Evolutionary conservation across 768 basidiomycete species (phyloP), one percentile per base, ranked within the genome.

Genomic region (Lentinula sp.): DNA sequence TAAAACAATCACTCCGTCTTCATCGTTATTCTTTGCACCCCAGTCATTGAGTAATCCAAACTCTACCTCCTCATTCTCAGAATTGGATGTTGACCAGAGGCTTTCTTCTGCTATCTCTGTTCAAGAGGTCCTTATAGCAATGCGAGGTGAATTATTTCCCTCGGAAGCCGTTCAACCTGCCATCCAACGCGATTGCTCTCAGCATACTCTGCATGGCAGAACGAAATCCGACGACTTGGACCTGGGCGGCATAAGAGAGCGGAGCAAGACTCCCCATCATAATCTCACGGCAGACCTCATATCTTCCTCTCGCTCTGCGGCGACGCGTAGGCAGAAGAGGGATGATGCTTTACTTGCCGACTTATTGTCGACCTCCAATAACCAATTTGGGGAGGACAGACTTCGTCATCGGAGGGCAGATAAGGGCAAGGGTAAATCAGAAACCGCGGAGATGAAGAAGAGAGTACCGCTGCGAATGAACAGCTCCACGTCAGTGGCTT

Each of bases 71-170:
- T 40, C 23, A n/a, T 28, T 28, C 54, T 55, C 18, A 4, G 28
- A 32, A 10, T 50, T 1, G 31, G 53, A 54, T 54, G 53, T 18
- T 37, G 32, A n/a, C 28, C 23, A 43, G 6, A 34, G 15, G 18
- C 15, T 3, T 28, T 34, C 39, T 21, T 13, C 56, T 23, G 9
- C 63, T 37, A 73, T 80, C 15, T 66, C 74, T 4, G 79, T 80
- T 65, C 68, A 74, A 57, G 75, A 78, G 40, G 78, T 80, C 56
- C 62, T 79, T 51, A 60, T 65, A 23, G 70, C 73, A 64, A 80
- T 80, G 78, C 70, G 76, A 23, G 79, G 79, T 4, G 67, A 70
- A 9, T 69, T 80, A 13, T 80, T 80, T 54, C 60, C 55, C 28
- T 5, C 45, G 3, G 57, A 48, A 34, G 11, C 39, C 9, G 32